Evolutionary conservation across 2,329 filamentous ascomycete species (phyloP), one percentile per base, ranked within the genome.

Genomic region (Plenodomus biglobosus): DNA sequence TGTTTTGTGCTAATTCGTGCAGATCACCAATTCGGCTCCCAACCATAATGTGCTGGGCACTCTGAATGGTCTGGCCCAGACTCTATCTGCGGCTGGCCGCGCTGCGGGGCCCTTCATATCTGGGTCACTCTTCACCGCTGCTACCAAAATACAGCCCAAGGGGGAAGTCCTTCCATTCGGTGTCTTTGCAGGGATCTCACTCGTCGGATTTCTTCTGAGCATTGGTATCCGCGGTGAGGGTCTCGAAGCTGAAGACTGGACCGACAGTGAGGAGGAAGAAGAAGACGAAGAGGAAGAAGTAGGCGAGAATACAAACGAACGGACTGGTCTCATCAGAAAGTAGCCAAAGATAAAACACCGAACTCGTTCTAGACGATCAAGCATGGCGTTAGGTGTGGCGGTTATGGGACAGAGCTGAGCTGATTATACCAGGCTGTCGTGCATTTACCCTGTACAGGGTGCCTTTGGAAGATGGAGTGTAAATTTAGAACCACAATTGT

Each of bases 11-110:
- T 38, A 37, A 22, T 40, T 5, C 5, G 8, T 53, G 36, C 56
- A 92, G 88, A 92, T 99, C 58, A 97, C 91, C 32, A 99, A 99
- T 63, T 95, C 89, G 1, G 90, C 91, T 0, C 89, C 91, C 0
- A 90, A 92, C 7, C 83, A 92, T 69, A 85, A 87, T 4, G 91
- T 89, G 0, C 81, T 99, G 0, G 94, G 94, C 2, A 91, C 90
- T 0, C 79, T 99, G 20, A 96, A 99, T 65, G 94, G 94, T 8
- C 81, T 97, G 24, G 94, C 94, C 0, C 94, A 99, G 72, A 96
- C 91, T 0, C 83, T 99, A 0, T 95, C 90, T 0, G 94, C 94
- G 0, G 90, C 89, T 0, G 94, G 94, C 8, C 85, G 94, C 50
- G 91, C 92, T 37, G 82, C 90, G 0, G 94, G 94, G 0, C 94